Base-by-base conservation (phyloP, 306 rosid species). In the Vigna unguiculata region DNA sequence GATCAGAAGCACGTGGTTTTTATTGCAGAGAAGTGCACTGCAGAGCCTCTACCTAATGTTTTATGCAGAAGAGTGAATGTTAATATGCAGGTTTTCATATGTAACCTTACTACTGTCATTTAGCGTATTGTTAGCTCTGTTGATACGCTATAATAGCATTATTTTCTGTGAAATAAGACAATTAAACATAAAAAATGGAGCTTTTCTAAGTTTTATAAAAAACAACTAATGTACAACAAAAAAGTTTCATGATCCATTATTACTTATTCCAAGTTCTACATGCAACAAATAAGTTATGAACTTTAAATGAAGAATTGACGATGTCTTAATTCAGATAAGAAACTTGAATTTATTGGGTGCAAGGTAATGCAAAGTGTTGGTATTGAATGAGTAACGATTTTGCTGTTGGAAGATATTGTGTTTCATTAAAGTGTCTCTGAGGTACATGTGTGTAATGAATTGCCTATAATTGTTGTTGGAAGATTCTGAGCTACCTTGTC, bases 341-440 rank as follows among this genome's bases (percentile, higher is more conserved):
- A 58, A 58, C 19, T 60, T 59, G 0, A 30, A 60, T 15, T 60
- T 14, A 15, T 60, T 28, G 43, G 16, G 21, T 28, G 66, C 25
- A 24, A 24, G 25, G 25, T 24, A 24, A 5, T 28, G 30, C 22
- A 15, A 32, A 4, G 43, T 28, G 32, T 60, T 60, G 5, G 67
- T 61, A 61, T 61, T 61, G 46, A 61, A 32, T 30, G 45, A 60
- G 1, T 30, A 30, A 16, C 43, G 34, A 30, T 4, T 4, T 32
- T 60, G 45, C n/a, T 30, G 45, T 60, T 60, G 66, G 67, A 60
- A 60, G 67, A 60, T 60, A 30, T 15, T 32, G 67, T 32, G 45
- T 61, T 60, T 30, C 19, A 32, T 61, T 61, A 34, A 16, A 15
- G 2, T n/a, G 45, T 61, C 24, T 11, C 45, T 16, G 41, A 59